These are phyloP conservation scores for Celoporthe dispersa DNA, from an alignment of 2,329 filamentous ascomycete genomes.

Conservation along the genomic window DNA sequence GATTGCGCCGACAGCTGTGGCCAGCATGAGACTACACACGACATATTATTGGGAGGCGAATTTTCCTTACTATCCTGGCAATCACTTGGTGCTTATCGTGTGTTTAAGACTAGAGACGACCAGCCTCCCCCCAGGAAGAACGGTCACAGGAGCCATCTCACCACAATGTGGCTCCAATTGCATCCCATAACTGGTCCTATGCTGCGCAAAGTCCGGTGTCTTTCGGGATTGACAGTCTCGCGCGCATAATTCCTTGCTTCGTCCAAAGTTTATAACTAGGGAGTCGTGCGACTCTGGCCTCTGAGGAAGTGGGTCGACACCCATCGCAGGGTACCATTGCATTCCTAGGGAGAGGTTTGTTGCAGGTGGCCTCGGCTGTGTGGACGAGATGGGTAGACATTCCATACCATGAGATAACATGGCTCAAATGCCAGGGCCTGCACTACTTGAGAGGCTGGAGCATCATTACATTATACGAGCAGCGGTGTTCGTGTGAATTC, in stretches of 20 bases:
- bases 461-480: background rate
- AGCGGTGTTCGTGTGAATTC: background rate
- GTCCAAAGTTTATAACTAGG: background rate
- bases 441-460: background rate
- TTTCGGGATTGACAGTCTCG: too few relatives aligned
- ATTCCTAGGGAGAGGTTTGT: background rate
- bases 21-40: too few relatives aligned
- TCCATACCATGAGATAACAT: background rate
- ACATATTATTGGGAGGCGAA: too few relatives aligned
- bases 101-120: too few relatives aligned
- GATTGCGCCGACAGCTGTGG: too few relatives aligned
- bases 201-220: too few relatives aligned
- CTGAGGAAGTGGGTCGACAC: background rate
- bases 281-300: background rate
- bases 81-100: too few relatives aligned
- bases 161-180: background rate
- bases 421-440: too few relatives aligned
- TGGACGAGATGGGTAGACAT: background rate
- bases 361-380: background rate
- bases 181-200: background rate
- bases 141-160: background rate
- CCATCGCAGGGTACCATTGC: background rate
- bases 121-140: too few relatives aligned
- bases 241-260: background rate
- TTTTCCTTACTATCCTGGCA: too few relatives aligned